Conservation (phyloP, 129 eudicot genomes). For the Dittrichia graveolens region DNA sequence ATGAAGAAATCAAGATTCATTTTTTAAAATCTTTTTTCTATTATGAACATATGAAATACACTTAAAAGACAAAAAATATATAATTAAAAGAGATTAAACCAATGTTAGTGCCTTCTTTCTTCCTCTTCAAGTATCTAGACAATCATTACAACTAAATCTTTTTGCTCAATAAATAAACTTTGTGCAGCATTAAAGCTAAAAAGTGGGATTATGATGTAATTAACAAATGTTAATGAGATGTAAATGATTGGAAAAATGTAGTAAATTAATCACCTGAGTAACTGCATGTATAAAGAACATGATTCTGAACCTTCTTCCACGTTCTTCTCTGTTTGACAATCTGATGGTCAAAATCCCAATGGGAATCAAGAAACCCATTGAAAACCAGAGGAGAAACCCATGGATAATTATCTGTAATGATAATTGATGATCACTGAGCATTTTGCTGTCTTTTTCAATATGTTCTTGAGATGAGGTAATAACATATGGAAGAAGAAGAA, state of each 20-base stretch:
- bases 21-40: neutral
- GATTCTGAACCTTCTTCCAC: constrained; percentile 54
- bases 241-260: constrained; percentile 13
- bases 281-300: constrained; percentile 62
- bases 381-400: constrained; percentile 87
- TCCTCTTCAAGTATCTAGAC: constrained; percentile 31
- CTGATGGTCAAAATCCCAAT: constrained; percentile 64
- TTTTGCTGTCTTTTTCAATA: constrained; percentile 18
- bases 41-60: neutral
- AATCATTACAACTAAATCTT: constrained; percentile 32
- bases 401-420: constrained; percentile 47
- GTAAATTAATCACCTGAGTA: constrained; percentile 52
- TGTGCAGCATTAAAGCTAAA: constrained; percentile 28
- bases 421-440: constrained; percentile 24
- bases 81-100: constrained; percentile 15
- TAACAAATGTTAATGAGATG: constrained; percentile 24
- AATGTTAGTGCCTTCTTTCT: constrained; percentile 13
- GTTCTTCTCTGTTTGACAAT: constrained; percentile 57
- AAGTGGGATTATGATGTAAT: constrained; percentile 37
- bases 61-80: constrained; percentile 14
- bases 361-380: constrained; percentile 89
- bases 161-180: constrained; percentile 3
- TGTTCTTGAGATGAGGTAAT: constrained; percentile 22
- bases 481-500: constrained; percentile 30
- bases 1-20: neutral